phyloP scores from a whole-genome alignment of 352 stramenopile species.

The Blastocystis sp. region DNA sequence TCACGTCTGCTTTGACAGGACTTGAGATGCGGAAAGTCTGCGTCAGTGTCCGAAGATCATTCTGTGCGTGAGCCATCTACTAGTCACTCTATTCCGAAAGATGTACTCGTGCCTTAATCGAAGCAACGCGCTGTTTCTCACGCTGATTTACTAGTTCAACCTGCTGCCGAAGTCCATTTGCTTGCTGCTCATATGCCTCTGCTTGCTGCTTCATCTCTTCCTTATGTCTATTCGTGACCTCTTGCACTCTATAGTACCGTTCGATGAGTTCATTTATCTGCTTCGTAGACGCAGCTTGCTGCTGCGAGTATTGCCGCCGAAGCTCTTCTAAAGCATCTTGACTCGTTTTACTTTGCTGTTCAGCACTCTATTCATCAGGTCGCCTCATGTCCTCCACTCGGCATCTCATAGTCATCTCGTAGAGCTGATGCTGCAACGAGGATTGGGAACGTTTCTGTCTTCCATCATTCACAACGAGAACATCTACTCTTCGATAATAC shows the following conservation, averaged over 20 bases:
- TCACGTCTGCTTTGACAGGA: not conserved
- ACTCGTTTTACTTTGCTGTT: not conserved
- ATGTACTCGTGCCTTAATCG: not conserved
- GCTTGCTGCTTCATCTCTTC: constrained; percentile 7
- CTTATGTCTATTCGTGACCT: constrained; percentile 5
- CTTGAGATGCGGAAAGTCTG: constrained; percentile 12
- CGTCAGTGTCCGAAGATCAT: constrained; percentile 41
- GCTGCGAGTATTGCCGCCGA: not conserved
- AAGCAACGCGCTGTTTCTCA: constrained; percentile 8
- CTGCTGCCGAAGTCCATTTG: not conserved
- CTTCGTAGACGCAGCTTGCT: not conserved
- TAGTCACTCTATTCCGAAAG: not conserved
- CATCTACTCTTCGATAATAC: not conserved
- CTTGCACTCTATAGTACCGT: not conserved
- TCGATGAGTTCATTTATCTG: constrained; percentile 43
- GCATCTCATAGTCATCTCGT: not conserved
- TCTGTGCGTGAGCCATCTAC: constrained; percentile 32
- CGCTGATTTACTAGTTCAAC: not conserved
- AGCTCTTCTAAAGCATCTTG: not conserved
- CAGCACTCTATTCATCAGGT: not conserved
- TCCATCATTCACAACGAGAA: not conserved
- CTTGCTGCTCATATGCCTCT: constrained; percentile 27
- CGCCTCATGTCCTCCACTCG: not conserved
- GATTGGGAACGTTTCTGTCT: constrained; percentile 13
- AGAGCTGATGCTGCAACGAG: not conserved